Conservation (phyloP, 2,329 filamentous ascomycete species). For the Didymella pinodella region DNA sequence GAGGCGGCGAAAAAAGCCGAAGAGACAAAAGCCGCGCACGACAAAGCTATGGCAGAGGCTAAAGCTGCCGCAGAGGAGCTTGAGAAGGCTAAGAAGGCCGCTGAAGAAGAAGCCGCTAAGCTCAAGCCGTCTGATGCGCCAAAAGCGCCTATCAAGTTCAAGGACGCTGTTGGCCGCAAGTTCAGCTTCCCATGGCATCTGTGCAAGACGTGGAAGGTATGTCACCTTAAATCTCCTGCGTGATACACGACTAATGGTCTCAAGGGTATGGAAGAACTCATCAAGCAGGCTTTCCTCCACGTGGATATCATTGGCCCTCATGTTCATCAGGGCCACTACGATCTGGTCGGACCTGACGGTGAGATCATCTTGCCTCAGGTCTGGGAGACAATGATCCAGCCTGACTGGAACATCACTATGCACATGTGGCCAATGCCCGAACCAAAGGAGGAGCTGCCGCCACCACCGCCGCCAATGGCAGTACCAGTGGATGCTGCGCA, state of each 20-base stretch:
- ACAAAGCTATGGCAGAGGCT: slow-evolving; percentile 58
- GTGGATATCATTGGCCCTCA: slow-evolving; percentile 57
- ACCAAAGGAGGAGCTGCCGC: slow-evolving; percentile 19
- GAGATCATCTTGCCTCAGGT: slow-evolving; percentile 60
- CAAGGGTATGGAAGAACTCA: slow-evolving; percentile 60
- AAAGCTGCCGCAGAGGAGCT: slow-evolving; percentile 53
- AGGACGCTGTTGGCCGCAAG: slow-evolving; percentile 43
- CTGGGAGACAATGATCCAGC: slow-evolving; percentile 59
- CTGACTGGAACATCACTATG: slow-evolving; percentile 59
- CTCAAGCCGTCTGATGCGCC: slow-evolving; percentile 61
- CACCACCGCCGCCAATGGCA: slow-evolving; percentile 13
- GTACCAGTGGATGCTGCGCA: not conserved
- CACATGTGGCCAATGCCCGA: slow-evolving; percentile 59
- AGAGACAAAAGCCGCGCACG: slow-evolving; percentile 56
- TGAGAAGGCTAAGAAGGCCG: slow-evolving; percentile 58
- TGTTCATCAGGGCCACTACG: slow-evolving; percentile 57
- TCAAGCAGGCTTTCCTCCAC: slow-evolving; percentile 59
- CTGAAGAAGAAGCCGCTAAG: slow-evolving; percentile 55
- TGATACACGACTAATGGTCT: slow-evolving; percentile 71
- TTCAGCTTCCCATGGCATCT: slow-evolving; percentile 42
- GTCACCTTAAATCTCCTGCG: slow-evolving; percentile 41
- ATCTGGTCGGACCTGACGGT: slow-evolving; percentile 57
- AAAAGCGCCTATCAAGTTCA: slow-evolving; percentile 42
- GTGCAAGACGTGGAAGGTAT: slow-evolving; percentile 53
- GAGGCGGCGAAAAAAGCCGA: slow-evolving; percentile 45